Conservation (phyloP, 768 basidiomycete species). For the Auriscalpium orientale region DNA sequence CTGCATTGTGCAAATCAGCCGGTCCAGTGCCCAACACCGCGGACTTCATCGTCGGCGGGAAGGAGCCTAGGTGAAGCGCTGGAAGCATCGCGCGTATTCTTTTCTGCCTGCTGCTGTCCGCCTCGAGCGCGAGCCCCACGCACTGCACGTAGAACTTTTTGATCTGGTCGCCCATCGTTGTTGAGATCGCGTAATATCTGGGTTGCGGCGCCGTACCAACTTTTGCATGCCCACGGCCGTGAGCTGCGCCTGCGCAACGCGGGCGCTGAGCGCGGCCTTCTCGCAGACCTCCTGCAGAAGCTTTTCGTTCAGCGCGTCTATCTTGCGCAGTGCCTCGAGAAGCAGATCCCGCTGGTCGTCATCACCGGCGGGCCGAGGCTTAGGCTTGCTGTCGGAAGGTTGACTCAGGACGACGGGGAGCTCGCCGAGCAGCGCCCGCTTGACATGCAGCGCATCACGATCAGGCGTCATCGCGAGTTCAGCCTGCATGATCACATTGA, state of each 20-base stretch:
- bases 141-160: slow-evolving; percentile 16
- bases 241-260: neutral
- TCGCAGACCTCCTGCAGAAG: neutral
- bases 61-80: neutral
- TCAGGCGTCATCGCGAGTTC: neutral
- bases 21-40: too few species aligned
- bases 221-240: neutral
- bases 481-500: neutral
- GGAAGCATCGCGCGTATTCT: slow-evolving; percentile 11
- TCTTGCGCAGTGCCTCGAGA: neutral
- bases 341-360: neutral
- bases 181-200: neutral
- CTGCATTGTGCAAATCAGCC: neutral
- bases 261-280: neutral
- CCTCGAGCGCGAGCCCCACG: slow-evolving; percentile 16
- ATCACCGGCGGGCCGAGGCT: neutral
- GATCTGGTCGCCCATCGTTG: neutral
- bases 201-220: neutral
- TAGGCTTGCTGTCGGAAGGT: neutral
- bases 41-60: too few species aligned
- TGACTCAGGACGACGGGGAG: neutral
- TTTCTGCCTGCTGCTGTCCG: slow-evolving; percentile 9
- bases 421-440: neutral
- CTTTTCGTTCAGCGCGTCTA: neutral
- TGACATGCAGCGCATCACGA: neutral